Evolutionary conservation across 2,329 filamentous ascomycete genomes (phyloP), one percentile per base, ranked within the genome.

Genomic region (Pyrenophora seminiperda): DNA sequence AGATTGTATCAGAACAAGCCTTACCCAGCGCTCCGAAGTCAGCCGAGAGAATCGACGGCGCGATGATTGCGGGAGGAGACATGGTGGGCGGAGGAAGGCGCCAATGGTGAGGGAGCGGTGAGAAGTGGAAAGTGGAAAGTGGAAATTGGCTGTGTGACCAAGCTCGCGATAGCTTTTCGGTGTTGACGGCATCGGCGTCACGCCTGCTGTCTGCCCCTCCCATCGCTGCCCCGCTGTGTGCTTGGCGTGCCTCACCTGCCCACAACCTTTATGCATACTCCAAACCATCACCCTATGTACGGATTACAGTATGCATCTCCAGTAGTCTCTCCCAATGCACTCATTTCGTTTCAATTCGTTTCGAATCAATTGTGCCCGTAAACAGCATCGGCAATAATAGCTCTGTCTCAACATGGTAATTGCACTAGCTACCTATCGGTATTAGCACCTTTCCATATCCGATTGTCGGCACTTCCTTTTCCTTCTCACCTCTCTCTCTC

Each of bases 31-130:
- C 82, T 68, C 86, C 92, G 77, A 99, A 99, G 81, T 99, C 93
- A 61, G 93, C 93, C 68, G 92, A 95, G 54, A 99, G 86, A 66
- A 99, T 97, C n/a, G 93, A 97, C 22, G 94, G 94, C 13, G 93
- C 93, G 67, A 99, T 96, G 74, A 99, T 97, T 39, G 94, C 89
- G 56, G 87, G 85, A 18, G 93, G 94, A 49, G 90, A 81, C 93
- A 97, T 97, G 53, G 33, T 78, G 66, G 62, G 51, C 47, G 51
- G 39, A 24, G 33, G 15, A 42, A 20, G 46, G 56, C 53, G 51
- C 58, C 61, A 62, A 66, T 62, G 41, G 56, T 37, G 27, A 43
- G 18, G 41, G 46, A 20, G 38, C 18, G 48, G 56, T 42, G 57
- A 51, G 44, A n/a, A n/a, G n/a, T n/a, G n/a, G n/a, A n/a, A n/a